Evolutionary conservation across 768 basidiomycete genomes (phyloP).

Genomic region (Calocybe indica): DNA sequence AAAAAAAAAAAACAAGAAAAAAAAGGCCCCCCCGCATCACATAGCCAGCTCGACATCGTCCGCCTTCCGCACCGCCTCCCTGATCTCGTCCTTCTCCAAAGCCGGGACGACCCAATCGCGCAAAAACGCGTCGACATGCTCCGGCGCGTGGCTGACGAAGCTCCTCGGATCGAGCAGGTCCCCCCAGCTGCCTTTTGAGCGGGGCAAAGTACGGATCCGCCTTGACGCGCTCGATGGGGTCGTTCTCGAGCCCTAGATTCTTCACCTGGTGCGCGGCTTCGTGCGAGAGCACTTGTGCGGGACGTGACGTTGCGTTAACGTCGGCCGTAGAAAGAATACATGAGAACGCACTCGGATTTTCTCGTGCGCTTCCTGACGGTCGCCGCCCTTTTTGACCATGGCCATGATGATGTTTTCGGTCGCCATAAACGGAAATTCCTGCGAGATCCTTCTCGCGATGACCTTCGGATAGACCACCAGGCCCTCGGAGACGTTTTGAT

Average conservation of each 20-base stretch:
- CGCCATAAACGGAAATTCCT: slow-evolving; percentile 99
- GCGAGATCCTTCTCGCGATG: slow-evolving; percentile 84
- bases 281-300: slow-evolving; percentile 76
- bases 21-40: slow-evolving; percentile 17
- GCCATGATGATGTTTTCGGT: slow-evolving; percentile 99
- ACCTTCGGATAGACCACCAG: slow-evolving; percentile 99
- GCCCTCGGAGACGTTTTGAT: slow-evolving; percentile 96
- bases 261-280: slow-evolving; percentile 94
- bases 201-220: slow-evolving; percentile 84
- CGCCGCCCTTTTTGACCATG: slow-evolving; percentile 90
- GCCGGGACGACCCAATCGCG: slow-evolving; percentile 86
- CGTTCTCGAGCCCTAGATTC: slow-evolving; percentile 90
- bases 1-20: no score
- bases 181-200: slow-evolving; percentile 77
- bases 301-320: neutral
- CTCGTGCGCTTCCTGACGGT: slow-evolving; percentile 96
- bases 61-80: slow-evolving; percentile 43
- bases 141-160: slow-evolving; percentile 90
- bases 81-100: slow-evolving; percentile 50
- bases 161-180: slow-evolving; percentile 75
- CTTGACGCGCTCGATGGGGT: slow-evolving; percentile 85
- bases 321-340: neutral
- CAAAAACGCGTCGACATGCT: slow-evolving; percentile 90
- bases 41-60: slow-evolving; percentile 65
- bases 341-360: slow-evolving; percentile 67